Evolutionary conservation across 179 eudicot genomes (phyloP).

Genomic region (Spergularia azorica): DNA sequence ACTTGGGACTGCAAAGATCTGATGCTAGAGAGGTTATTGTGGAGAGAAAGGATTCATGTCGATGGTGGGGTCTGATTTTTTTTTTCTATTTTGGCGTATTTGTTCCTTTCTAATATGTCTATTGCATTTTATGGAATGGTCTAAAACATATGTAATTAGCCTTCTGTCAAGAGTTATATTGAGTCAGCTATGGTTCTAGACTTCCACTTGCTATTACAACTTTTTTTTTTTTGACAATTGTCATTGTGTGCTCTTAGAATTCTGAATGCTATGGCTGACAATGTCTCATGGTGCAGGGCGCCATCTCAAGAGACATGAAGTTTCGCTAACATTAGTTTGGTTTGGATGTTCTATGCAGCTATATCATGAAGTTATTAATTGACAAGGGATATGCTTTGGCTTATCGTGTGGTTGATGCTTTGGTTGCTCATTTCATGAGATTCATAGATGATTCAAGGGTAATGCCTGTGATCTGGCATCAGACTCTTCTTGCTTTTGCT

Average conservation of each 20-base stretch:
- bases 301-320: too few species aligned
- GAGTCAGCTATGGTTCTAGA: too few species aligned
- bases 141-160: too few species aligned
- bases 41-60: not conserved
- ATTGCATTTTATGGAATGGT: too few species aligned
- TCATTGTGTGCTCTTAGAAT: not conserved
- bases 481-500: slow-evolving; percentile 87
- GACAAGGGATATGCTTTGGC: slow-evolving; percentile 95
- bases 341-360: slow-evolving; percentile 52
- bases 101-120: not conserved
- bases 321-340: slow-evolving; percentile 9
- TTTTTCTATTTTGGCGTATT: too few species aligned
- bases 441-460: slow-evolving; percentile 69
- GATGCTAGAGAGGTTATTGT: not conserved
- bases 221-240: too few species aligned
- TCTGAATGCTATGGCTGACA: not conserved
- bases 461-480: slow-evolving; percentile 99
- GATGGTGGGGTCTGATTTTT: too few species aligned
- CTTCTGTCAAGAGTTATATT: too few species aligned
- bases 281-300: not conserved
- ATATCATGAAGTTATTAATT: slow-evolving; percentile 73
- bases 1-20: too few species aligned
- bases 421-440: slow-evolving; percentile 84
- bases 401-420: slow-evolving; percentile 84
- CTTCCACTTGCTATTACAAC: too few species aligned